Evolutionary conservation across 352 stramenopile genomes (phyloP).

Genomic region (Globisporangium nunn): DNA sequence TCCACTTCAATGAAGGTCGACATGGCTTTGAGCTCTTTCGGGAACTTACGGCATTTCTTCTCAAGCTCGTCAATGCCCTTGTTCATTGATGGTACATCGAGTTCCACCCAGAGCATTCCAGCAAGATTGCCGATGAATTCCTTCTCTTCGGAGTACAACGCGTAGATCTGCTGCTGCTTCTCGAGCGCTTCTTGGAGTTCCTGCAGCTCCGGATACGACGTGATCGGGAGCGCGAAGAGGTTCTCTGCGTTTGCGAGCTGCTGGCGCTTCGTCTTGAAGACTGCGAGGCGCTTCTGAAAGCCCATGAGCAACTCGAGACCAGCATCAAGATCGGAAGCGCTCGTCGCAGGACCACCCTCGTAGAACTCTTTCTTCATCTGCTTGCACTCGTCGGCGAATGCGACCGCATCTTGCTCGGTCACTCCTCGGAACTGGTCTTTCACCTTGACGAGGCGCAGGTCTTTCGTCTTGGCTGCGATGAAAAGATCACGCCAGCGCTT

Average conservation of each 20-base stretch:
- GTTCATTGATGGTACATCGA: constrained; percentile 89
- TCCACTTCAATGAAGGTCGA: constrained; percentile 90
- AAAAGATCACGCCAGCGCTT: constrained; percentile 79
- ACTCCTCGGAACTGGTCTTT: constrained; percentile 94
- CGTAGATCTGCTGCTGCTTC: constrained; percentile 87
- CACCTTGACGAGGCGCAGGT: constrained; percentile 89
- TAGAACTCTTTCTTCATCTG: constrained; percentile 86
- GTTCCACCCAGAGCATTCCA: constrained; percentile 89
- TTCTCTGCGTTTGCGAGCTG: constrained; percentile 93
- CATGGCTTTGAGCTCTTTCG: constrained; percentile 87
- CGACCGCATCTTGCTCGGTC: constrained; percentile 86
- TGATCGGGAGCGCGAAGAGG: constrained; percentile 89
- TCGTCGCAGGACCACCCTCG: constrained; percentile 75
- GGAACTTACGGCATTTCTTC: constrained; percentile 88
- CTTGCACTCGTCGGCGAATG: constrained; percentile 86
- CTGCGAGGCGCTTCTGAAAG: constrained; percentile 75
- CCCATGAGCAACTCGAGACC: constrained; percentile 83
- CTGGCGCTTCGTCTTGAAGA: constrained; percentile 71
- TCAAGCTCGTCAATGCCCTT: constrained; percentile 91
- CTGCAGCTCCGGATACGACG: constrained; percentile 87
- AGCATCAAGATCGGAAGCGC: constrained; percentile 80
- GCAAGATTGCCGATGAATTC: constrained; percentile 88
- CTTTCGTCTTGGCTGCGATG: constrained; percentile 87
- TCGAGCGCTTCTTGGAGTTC: constrained; percentile 82
- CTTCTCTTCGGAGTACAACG: constrained; percentile 90